Base-by-base conservation (phyloP, 352 stramenopile genomes). In the Phytophthora ramorum region DNA sequence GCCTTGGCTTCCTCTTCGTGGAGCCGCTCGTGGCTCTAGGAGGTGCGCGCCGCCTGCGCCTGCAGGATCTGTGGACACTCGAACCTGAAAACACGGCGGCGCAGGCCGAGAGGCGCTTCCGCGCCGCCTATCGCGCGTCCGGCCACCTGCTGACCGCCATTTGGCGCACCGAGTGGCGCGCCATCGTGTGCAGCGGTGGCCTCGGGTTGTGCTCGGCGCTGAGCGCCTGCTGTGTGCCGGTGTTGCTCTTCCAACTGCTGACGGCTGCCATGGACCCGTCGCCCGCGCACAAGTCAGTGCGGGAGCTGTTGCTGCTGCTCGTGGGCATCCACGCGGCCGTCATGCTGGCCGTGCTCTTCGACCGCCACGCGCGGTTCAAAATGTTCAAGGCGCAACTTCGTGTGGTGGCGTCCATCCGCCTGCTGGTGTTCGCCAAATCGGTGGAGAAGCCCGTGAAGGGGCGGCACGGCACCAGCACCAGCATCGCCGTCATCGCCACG, bases 401-500 rank as follows among this genome's bases (percentile, higher is more conserved):
- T 17, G 71, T 72, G 10, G 64, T 78, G 58, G 56, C 65, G 16
- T 73, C 68, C 40, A 78, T 80, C 43, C 71, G 75, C 1, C 66
- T 71, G 16, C 37, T 82, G 30, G 54, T 82, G 12, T 82, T 79
- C 30, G 51, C 75, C 50, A 75, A 78, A 43, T 76, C 74, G 5
- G 71, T 82, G 24, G 59, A 77, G 34, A 60, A 44, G 26, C 57
- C 71, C 1, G 65, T 76, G 10, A 67, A 68, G 38, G 66, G 61
- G 4, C 43, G 51, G 7, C 56, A 73, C 30, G 66, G 67, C 35
- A 75, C 63, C 44, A 71, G 66, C 53, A 73, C 66, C 32, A 75
- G 56, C 51, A 72, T 79, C 63, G 60, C 74, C 14, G 45, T 50
- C 67, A 79, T 82, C 60, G 67, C 63, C 41, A 79, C 71, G 17